Conservation (phyloP, 208 protist genomes). For the Trypanosoma theileri region DNA sequence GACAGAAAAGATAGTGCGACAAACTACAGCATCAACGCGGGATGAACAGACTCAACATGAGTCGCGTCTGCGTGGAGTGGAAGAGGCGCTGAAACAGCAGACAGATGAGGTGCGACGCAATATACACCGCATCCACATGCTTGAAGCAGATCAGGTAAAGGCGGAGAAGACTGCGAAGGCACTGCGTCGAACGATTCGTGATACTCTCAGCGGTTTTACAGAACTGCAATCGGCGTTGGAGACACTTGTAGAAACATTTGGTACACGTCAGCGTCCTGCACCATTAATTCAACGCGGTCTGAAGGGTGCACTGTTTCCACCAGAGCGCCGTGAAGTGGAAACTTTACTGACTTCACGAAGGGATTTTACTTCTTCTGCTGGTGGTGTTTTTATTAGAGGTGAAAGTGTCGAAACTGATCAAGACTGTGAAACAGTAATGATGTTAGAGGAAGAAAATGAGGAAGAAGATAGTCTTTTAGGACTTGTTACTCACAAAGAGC, state of each 20-base stretch:
- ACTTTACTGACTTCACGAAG: no score
- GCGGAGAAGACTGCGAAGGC: constrained; percentile 2
- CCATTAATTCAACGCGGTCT: background rate
- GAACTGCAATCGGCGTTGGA: constrained; percentile 11
- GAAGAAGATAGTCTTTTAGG: constrained; percentile 13
- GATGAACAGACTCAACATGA: constrained; percentile 26
- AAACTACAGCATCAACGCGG: constrained; percentile 11
- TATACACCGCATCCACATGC: constrained; percentile 41
- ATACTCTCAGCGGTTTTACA: constrained; percentile 6
- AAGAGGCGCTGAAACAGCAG: constrained; percentile 51
- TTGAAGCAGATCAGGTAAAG: constrained; percentile 46
- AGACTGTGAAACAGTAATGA: background rate
- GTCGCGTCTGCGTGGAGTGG: constrained; percentile 27
- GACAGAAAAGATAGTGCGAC: background rate
- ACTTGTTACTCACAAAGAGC: constrained; percentile 9
- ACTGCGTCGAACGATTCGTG: constrained; percentile 2
- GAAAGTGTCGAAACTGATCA: background rate
- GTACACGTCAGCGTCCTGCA: background rate
- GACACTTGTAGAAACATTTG: constrained; percentile 9
- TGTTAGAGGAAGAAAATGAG: constrained; percentile 10
- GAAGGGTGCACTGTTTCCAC: background rate
- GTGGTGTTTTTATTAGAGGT: background rate
- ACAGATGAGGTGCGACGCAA: constrained; percentile 58
- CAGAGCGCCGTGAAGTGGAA: background rate
- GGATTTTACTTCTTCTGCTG: background rate